Percentiles rank a stretch among this genome's conserved stretches.
Conservation (phyloP, 169 alveolate genomes). For the Plasmodium coatneyi region DNA sequence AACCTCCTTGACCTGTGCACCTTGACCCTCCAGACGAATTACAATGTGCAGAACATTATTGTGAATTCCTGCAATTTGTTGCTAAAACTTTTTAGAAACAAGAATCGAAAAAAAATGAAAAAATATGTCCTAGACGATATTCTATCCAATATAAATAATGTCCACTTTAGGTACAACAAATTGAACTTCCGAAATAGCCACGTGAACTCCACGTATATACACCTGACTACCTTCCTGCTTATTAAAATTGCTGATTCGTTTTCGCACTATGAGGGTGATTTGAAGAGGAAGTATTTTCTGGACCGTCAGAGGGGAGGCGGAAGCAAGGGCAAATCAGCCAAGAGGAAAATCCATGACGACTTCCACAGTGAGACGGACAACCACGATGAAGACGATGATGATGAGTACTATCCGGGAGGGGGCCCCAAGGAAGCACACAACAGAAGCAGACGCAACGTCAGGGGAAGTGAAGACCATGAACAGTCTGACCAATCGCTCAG, state of each 20-base stretch:
- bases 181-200: constrained; percentile 48
- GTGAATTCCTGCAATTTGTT: constrained; percentile 30
- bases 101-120: constrained; percentile 16
- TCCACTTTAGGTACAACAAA: constrained; percentile 54
- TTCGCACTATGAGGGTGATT: constrained; percentile 42
- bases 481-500: constrained; percentile 8
- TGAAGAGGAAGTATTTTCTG: constrained; percentile 18
- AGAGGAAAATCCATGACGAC: too few relatives aligned
- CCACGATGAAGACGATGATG: background rate
- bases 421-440: background rate
- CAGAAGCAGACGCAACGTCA: background rate
- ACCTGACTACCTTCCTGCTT: constrained; percentile 24
- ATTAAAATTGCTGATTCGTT: constrained; percentile 54
- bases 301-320: background rate
- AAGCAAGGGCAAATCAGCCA: background rate
- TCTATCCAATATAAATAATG: constrained; percentile 34
- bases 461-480: background rate
- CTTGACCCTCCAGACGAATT: constrained; percentile 37
- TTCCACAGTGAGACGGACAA: background rate
- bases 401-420: background rate
- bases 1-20: constrained; percentile 36
- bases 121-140: constrained; percentile 46
- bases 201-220: constrained; percentile 49
- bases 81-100: constrained; percentile 13
- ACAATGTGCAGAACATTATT: constrained; percentile 52